Evolutionary conservation across 805 yeast genomes (phyloP).

Genomic region (Saccharomycopsis guyanensis): DNA sequence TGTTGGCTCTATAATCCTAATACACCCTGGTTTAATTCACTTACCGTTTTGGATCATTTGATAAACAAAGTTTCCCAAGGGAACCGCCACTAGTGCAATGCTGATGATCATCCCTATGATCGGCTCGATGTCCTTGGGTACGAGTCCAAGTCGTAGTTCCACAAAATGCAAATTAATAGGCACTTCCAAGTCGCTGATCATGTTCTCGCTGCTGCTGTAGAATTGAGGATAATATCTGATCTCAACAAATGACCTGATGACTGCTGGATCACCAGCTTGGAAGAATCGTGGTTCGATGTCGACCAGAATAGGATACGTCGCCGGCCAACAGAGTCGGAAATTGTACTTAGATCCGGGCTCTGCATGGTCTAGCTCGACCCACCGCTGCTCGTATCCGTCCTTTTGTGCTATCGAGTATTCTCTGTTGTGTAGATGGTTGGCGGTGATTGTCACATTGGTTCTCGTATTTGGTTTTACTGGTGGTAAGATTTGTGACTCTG

Average conservation of each 20-base stretch:
- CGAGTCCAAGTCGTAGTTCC: conserved; percentile 5
- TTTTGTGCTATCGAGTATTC: conserved; percentile 7
- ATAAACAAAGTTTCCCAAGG: conserved; percentile 1
- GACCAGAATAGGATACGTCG: conserved; percentile 17
- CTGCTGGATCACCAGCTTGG: background rate
- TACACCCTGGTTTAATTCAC: too few species aligned
- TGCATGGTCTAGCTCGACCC: conserved; percentile 5
- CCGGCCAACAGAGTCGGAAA: conserved; percentile 19
- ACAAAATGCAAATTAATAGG: conserved; percentile 17
- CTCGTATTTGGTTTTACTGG: background rate
- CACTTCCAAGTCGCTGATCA: conserved; percentile 14
- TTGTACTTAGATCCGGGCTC: conserved; percentile 10
- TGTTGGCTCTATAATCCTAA: too few species aligned
- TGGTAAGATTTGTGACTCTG: background rate
- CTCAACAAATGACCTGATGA: conserved; percentile 3
- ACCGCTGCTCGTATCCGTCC: background rate
- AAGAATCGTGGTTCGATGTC: conserved; percentile 11
- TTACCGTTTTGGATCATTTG: background rate
- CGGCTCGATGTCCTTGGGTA: conserved; percentile 13
- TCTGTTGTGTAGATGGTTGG: conserved; percentile 12
- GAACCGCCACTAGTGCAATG: conserved; percentile 7
- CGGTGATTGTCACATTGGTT: background rate
- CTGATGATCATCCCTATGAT: conserved; percentile 7
- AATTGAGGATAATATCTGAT: conserved; percentile 14
- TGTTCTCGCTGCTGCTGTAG: conserved; percentile 4